Base-by-base conservation (phyloP, 306 rosid genomes). In the Hippophae gyantsensis region DNA sequence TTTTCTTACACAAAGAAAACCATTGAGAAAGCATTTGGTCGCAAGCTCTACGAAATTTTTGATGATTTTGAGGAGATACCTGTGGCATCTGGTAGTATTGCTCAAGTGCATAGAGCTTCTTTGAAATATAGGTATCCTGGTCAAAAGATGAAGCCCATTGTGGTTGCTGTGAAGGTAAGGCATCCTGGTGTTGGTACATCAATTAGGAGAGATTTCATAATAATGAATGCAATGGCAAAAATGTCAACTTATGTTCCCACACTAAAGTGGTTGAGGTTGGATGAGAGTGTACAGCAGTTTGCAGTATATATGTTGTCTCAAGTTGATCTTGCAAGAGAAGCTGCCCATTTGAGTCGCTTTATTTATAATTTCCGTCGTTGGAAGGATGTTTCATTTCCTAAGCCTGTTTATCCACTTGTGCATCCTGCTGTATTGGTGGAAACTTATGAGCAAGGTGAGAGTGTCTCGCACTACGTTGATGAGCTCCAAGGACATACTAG, bases 311-410 rank as follows among this genome's bases (percentile, higher is more conserved):
- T 90, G 97, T 76, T 92, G 97, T 90, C 94, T 70, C 97, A 90
- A 87, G 97, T 90, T 83, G 97, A 90, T 76, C 95, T 90, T 74
- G 97, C 97, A 2, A 82, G 96, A 84, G 97, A 90, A 83, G 97
- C 97, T 79, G 90, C 97, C 62, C 94, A 90, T 73, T 81, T 90
- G 84, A 90, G 90, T 70, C 97, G 97, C 56, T 90, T 87, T 61
- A 84, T 87, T 53, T 90, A 87, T 74, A 90, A 90, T 79, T 90
- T 90, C 69, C 89, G 95, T 52, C 73, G 75, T n/a, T 87, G 96
- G 97, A 90, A 66, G 82, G 88, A 90, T 78, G 97, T 90, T 70
- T 90, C 97, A 57, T 90, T 90, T 80, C 96, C 97, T 13, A 90
- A 83, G 82, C 97, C 97, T 42, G 88, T 87, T 66, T 90, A 90